Evolutionary conservation across 139 green algal genomes (phyloP).

Genomic region (Gonium pectorale): DNA sequence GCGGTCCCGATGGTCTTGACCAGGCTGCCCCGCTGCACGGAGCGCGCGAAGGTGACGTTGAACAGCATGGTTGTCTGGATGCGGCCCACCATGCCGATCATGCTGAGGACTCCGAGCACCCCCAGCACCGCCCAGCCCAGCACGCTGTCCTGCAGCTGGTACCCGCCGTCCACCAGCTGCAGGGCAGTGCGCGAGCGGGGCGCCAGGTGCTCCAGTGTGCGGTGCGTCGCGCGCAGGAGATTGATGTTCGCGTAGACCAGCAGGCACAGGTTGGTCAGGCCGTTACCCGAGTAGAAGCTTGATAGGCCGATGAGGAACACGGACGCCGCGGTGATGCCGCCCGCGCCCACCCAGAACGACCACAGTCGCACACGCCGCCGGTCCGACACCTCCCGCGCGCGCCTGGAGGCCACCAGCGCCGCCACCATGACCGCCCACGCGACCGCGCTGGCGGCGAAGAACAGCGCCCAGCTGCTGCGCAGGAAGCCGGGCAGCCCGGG

Average conservation of each 20-base stretch:
- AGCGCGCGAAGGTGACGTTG: constrained; percentile 31
- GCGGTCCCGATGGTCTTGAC: constrained; percentile 21
- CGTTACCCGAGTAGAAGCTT: constrained; percentile 18
- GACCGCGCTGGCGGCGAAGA: constrained; percentile 16
- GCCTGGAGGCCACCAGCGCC: neutral
- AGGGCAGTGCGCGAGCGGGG: neutral
- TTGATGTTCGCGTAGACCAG: constrained; percentile 53
- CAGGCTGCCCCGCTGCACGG: constrained; percentile 11
- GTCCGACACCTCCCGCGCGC: neutral
- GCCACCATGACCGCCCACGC: constrained; percentile 16
- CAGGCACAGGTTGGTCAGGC: constrained; percentile 44
- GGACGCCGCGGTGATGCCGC: neutral
- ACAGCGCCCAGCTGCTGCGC: constrained; percentile 5
- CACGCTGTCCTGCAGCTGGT: neutral
- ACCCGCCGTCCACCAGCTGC: constrained; percentile 39
- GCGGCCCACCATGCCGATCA: constrained; percentile 31
- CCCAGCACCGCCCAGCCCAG: constrained; percentile 33
- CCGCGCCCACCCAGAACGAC: constrained; percentile 30
- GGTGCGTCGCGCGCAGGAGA: constrained; percentile 27
- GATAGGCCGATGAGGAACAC: constrained; percentile 25
- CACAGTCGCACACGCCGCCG: constrained; percentile 23
- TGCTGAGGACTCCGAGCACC: constrained; percentile 26
- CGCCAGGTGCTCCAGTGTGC: neutral
- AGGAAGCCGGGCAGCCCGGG: neutral
- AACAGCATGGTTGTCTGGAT: constrained; percentile 45